Conservation (phyloP, 2,329 filamentous ascomycete species). For the Neofusicoccum parvum region DNA sequence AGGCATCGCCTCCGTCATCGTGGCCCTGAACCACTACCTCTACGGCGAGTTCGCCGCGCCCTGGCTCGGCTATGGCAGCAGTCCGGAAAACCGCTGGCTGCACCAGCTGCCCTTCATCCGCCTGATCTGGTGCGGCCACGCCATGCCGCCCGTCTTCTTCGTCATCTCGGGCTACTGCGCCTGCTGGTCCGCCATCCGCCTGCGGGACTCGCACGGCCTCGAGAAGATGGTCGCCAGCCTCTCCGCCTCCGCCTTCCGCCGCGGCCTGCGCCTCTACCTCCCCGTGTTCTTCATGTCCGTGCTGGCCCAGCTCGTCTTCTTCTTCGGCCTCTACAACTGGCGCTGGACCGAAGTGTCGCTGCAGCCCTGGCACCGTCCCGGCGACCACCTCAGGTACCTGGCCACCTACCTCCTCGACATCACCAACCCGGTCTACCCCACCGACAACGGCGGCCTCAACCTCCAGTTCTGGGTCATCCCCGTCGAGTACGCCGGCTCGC, state of each 20-base stretch:
- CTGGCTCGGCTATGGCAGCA: neutral
- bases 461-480: slow-evolving; percentile 22
- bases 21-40: neutral
- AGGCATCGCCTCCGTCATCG: neutral
- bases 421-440: neutral
- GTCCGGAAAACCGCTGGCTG: slow-evolving; percentile 47
- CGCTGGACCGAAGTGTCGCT: neutral
- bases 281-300: slow-evolving; percentile 55
- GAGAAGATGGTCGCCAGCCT: slow-evolving; percentile 41
- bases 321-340: slow-evolving; percentile 4
- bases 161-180: slow-evolving; percentile 49
- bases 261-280: slow-evolving; percentile 47
- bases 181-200: slow-evolving; percentile 41
- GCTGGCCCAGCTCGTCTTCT: slow-evolving; percentile 24
- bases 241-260: slow-evolving; percentile 45
- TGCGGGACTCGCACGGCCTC: slow-evolving; percentile 41
- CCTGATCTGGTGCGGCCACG: slow-evolving; percentile 61
- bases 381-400: neutral
- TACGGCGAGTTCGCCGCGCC: neutral
- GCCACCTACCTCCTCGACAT: slow-evolving; percentile 7
- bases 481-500: slow-evolving; percentile 16
- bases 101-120: slow-evolving; percentile 54
- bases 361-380: neutral
- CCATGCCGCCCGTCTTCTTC: slow-evolving; percentile 53
- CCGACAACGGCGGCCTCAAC: slow-evolving; percentile 15